Base-by-base conservation (phyloP, 2,329 filamentous ascomycete genomes). In the Hypoxylon sp. region DNA sequence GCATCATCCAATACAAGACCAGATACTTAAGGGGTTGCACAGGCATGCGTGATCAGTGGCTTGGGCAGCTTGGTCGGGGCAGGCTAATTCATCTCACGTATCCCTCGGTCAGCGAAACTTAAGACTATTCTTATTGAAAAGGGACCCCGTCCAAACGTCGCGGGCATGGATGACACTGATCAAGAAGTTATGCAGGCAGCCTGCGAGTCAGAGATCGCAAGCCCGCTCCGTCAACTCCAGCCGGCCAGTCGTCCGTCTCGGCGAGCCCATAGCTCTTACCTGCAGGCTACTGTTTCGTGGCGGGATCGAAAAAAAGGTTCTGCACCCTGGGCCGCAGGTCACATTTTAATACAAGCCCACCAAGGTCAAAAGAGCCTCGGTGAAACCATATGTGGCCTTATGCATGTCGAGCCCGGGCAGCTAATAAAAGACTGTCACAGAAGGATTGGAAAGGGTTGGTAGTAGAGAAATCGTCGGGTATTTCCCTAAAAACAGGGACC, bases 131-230 rank as follows among this genome's bases (percentile, higher is more conserved):
- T 56, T 56, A 49, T 68, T 59, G 54, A 59, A 62, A 53, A 51
- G 11, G 11, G 54, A 26, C 51, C 51, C 52, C 60, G 59, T 64
- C 53, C 48, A 43, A 43, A 57, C 52, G 59, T 62, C 50, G 59
- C 52, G 50, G 56, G 48, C 55, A 68, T 64, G 65, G 67, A 68
- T 69, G 66, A 57, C 59, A 62, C 63, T 58, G 54, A 54, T 64
- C 59, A 58, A 59, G 41, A 37, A 65, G 59, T 56, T 20, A 67
- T 68, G 68, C 68, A 70, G 66, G 65, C 60, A 62, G 50, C 50
- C 65, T 70, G 61, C 68, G 68, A 70, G 68, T 70, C 68, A 70
- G 65, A 70, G 68, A 67, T 70, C 55, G 59, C 60, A 52, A 56
- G 20, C 8, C 41, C 56, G 26, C 30, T 46, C 54, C 51, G 47